Evolutionary conservation across 352 stramenopile species (phyloP).

Genomic region (Phytophthora pinifolia): DNA sequence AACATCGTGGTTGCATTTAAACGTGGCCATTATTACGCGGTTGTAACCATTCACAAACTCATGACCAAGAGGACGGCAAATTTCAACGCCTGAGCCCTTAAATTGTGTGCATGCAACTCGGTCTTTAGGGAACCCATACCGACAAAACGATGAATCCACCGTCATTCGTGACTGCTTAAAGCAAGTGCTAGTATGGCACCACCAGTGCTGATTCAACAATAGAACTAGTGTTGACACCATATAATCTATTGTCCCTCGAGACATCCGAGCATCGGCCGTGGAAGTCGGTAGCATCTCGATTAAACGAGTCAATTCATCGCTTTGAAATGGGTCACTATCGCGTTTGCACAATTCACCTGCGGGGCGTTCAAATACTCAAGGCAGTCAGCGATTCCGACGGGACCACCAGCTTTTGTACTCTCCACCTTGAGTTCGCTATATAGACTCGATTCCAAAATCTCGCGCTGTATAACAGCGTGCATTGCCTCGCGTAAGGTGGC

Average conservation of each 20-base stretch:
- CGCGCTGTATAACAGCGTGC: background rate
- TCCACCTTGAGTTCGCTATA: no score
- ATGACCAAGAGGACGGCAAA: no score
- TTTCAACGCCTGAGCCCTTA: no score
- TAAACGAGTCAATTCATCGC: background rate
- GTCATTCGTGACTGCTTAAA: background rate
- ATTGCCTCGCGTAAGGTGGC: background rate
- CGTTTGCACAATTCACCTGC: background rate
- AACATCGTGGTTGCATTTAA: conserved; percentile 13
- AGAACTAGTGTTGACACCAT: conserved; percentile 3
- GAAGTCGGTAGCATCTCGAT: background rate
- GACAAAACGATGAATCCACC: background rate
- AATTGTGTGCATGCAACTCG: no score
- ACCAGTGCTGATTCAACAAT: conserved; percentile 5
- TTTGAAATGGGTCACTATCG: background rate
- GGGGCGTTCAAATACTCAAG: background rate
- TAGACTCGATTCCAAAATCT: background rate
- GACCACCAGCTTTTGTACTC: no score
- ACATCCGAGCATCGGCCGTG: background rate
- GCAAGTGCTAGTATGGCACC: background rate
- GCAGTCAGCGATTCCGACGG: background rate
- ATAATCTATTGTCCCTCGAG: background rate
- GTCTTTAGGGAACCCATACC: no score
- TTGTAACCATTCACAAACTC: conserved; percentile 7
- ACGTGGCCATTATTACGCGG: conserved; percentile 1